Conservation (phyloP, 305 asterid genomes). For the Ajuga reptans region DNA sequence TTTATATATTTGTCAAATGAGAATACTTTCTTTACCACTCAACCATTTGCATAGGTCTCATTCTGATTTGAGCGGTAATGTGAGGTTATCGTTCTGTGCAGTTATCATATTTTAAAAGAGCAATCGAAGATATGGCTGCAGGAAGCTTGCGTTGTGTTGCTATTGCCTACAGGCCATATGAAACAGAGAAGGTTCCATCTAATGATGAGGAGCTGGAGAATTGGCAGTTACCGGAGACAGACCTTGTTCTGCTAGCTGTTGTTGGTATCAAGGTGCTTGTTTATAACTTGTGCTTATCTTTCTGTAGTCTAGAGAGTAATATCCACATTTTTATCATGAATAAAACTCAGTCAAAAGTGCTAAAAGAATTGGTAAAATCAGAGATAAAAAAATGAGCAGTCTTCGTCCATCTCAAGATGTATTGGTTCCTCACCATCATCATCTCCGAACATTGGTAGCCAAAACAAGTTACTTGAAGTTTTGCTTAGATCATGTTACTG, state of each 20-base stretch:
- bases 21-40: conserved; percentile 2
- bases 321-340: background rate
- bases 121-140: conserved; percentile 78
- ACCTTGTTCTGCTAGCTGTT: conserved; percentile 73
- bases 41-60: background rate
- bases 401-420: background rate
- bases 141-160: conserved; percentile 89
- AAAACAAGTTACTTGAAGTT: background rate
- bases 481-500: background rate
- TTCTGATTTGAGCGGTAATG: background rate
- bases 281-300: conserved; percentile 3
- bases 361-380: background rate
- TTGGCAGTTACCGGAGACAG: conserved; percentile 77
- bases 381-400: background rate
- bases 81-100: conserved; percentile 31
- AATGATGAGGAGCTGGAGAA: conserved; percentile 57
- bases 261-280: conserved; percentile 78
- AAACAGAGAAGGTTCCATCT: conserved; percentile 52
- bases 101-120: conserved; percentile 44
- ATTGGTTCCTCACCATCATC: background rate
- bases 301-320: background rate
- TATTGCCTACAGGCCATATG: conserved; percentile 50
- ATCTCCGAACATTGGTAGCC: background rate
- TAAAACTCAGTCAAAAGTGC: background rate
- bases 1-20: background rate